These are phyloP conservation scores for Calonectria pauciramosa DNA, from an alignment of 2,329 filamentous ascomycete species.

Conservation along the genomic window DNA sequence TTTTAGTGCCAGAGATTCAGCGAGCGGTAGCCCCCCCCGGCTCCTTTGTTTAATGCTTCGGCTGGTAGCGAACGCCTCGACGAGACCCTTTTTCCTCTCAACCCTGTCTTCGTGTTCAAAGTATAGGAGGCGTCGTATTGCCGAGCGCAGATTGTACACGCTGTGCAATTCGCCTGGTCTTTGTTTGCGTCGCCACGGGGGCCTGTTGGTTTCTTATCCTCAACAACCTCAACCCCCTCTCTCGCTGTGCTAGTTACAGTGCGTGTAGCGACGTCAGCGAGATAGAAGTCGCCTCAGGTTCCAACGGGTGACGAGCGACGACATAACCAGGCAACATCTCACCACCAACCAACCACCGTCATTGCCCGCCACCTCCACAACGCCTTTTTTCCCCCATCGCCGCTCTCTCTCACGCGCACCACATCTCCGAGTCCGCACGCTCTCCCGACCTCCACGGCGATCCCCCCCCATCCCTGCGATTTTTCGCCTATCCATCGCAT, in stretches of 20 bases:
- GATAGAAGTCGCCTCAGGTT: neutral
- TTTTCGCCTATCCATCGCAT: neutral
- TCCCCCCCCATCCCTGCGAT: slow-evolving; percentile 3
- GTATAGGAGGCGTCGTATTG: neutral
- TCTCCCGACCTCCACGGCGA: slow-evolving; percentile 4
- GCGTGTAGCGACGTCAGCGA: neutral
- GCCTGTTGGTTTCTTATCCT: neutral
- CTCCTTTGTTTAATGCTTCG: neutral
- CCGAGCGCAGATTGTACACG: neutral
- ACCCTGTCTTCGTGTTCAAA: neutral
- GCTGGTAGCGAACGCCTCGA: neutral
- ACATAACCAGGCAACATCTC: neutral
- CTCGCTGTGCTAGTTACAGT: neutral
- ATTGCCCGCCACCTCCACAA: slow-evolving; percentile 17
- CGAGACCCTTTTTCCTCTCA: neutral
- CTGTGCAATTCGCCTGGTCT: neutral
- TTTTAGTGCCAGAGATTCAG: slow-evolving; percentile 1
- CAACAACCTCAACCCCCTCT: neutral
- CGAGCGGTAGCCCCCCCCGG: neutral
- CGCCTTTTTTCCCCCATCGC: neutral
- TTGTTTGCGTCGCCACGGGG: neutral
- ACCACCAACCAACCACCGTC: slow-evolving; percentile 17
- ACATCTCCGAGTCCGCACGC: neutral
- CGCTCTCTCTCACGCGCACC: slow-evolving; percentile 19
- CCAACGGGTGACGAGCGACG: neutral